phyloP scores from a whole-genome alignment of 2,329 filamentous ascomycete species.

The Cladophialophora exuberans region DNA sequence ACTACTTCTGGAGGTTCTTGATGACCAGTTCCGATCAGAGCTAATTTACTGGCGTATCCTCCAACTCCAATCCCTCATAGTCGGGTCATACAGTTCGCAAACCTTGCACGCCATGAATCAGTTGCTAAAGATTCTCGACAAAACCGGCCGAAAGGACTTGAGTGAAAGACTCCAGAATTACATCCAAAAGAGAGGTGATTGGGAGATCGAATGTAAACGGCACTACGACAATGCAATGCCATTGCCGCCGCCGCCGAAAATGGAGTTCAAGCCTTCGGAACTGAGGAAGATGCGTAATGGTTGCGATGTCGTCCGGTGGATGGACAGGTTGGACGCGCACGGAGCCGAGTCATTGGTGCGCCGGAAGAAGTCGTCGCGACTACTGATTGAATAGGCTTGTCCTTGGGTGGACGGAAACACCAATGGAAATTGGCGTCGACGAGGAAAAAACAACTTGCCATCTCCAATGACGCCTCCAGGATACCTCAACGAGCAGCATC shows the following conservation, averaged over 20 bases:
- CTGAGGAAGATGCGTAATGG: too few species aligned
- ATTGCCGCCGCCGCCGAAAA: neutral
- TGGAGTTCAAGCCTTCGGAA: neutral
- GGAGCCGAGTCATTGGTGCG: too few species aligned
- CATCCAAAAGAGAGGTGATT: neutral
- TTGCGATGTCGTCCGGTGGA: too few species aligned
- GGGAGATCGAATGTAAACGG: neutral
- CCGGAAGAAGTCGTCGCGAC: too few species aligned
- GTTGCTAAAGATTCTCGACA: neutral
- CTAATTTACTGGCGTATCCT: conserved; percentile 3
- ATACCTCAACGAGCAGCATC: too few species aligned
- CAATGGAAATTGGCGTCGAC: too few species aligned
- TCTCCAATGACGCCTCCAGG: too few species aligned
- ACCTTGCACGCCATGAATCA: conserved; percentile 1
- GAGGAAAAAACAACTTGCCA: too few species aligned
- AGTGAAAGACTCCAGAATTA: neutral
- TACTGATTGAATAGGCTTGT: too few species aligned
- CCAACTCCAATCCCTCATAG: neutral
- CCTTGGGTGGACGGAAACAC: too few species aligned
- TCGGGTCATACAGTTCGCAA: neutral
- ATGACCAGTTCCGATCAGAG: conserved; percentile 5
- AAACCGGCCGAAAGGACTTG: neutral
- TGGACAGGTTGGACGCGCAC: conserved; percentile 1
- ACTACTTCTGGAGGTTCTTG: neutral
- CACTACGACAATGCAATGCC: neutral